Base-by-base conservation (phyloP, 257 asterid species). In the Solanum etuberosum region DNA sequence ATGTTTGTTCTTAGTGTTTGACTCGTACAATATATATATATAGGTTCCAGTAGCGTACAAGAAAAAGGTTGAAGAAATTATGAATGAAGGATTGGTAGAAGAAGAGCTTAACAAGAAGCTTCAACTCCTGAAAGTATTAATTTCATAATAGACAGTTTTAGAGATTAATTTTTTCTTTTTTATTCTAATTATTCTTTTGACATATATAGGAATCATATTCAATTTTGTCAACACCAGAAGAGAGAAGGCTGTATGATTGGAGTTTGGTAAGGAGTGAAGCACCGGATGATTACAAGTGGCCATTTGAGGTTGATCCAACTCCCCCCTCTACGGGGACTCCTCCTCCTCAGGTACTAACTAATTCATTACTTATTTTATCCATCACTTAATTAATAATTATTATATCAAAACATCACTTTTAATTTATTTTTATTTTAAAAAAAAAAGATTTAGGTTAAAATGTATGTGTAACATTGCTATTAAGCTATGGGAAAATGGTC, bases 181-280 rank as follows among this genome's bases (percentile, higher is more conserved):
- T n/a, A n/a, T n/a, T n/a, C n/a, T n/a, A n/a, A n/a, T n/a, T 18
- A 0, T 46, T 51, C n/a, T 54, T 54, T 54, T 7, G n/a, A 54
- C 25, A 54, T 3, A 3, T 7, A 20, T 57, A 73, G 98, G 96
- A 93, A 89, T 94, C 99, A 9, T 86, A 93, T 89, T 83, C 90
- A 48, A 91, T 96, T 5, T 86, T 95, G 87, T 94, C 98, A 20
- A 21, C 94, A 20, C 92, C 86, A 12, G 96, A 93, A 74, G 99
- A 95, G 84, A 90, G 96, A 85, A 91, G 98, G 82, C 83, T 95
- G 61, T 95, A 96, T 57, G 98, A 96, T 92, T 96, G 98, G 98
- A 94, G 98, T 87, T 87, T 95, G 89, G 95, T 90, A 5, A 94
- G 99, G 85, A 91, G 48, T 34, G 94, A 87, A 65, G 90, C 89